A percentile compares a stretch with the other conserved stretches of the same genome.
These are phyloP conservation scores for Jatropha multifida DNA, from an alignment of 441 rosid genomes.

Conservation along the genomic window DNA sequence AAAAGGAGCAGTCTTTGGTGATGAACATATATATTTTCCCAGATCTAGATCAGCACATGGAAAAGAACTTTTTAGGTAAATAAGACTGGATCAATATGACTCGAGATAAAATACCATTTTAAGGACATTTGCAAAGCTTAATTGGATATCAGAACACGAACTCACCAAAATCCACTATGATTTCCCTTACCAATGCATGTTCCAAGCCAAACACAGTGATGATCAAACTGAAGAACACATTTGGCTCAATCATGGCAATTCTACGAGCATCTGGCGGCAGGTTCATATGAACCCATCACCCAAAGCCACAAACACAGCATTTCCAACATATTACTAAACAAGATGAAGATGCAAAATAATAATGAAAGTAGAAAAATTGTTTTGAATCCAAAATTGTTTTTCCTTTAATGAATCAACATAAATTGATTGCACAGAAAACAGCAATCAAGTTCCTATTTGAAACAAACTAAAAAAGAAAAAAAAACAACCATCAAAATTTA, in stretches of 20 bases:
- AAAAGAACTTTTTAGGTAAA: not conserved
- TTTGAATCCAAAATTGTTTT: no score
- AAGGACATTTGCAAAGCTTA: not conserved
- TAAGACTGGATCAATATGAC: not conserved
- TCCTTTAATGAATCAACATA: no score
- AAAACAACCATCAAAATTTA: no score
- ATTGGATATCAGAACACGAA: conserved; percentile 21
- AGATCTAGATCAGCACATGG: not conserved
- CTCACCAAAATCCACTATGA: conserved; percentile 96
- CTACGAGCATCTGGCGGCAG: conserved; percentile 13
- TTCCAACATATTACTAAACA: no score
- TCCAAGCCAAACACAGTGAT: conserved; percentile 99
- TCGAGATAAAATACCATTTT: not conserved
- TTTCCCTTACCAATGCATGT: conserved; percentile 92
- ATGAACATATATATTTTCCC: not conserved
- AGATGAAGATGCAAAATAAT: no score
- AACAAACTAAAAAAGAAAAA: no score
- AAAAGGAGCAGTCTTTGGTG: not conserved
- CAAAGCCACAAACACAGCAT: no score
- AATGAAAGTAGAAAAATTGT: no score
- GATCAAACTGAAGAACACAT: conserved; percentile 99
- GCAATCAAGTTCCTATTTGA: no score
- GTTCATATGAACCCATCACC: no score
- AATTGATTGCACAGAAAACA: no score
- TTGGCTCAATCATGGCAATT: conserved; percentile 97